Evolutionary conservation across 345 rosid species (phyloP), one percentile per base, ranked within the genome.

Genomic region (Arabidopsis arenosa): DNA sequence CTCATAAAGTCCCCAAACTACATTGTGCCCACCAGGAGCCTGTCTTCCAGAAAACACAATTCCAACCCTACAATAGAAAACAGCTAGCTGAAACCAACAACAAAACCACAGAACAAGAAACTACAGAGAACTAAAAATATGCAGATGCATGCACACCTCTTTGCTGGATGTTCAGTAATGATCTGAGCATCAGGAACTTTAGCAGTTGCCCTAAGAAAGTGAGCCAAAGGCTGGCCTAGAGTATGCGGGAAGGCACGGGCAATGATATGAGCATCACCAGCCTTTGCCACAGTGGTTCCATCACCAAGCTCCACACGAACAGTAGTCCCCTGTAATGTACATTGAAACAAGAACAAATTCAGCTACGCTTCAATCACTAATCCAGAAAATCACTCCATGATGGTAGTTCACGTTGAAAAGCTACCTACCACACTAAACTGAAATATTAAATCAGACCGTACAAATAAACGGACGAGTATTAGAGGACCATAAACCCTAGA

Each of bases 21-120:
- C 97, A 81, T 95, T 95, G 79, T 95, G 99, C 12, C 97, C 97
- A 65, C 96, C 99, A 41, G 99, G 97, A 62, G 97, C 93, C 66
- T 95, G 99, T 80, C 99, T 90, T 61, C 99, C 99, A 76, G 91
- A 88, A 72, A 95, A 92, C 70, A 92, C 92, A 66, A 95, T 64
- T 67, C 97, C 99, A 1, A 92, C 97, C 90, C 97, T 94, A 82
- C 67, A 39, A 54, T 36, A 75, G 9, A 69, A 49, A 8, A n/a
- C 17, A 77, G 18, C 55, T 40, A 44, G 32, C 55, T 63, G 1
- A 23, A 58, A 36, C 1, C 63, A 72, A 56, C 61, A 40, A 44
- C 43, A 32, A 1, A 65, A 43, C 8, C 57, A 3, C 62, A 68
- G 18, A 65, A 35, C 28, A 39, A 28, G 32, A 67, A 67, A 45